Evolutionary conservation across 257 asterid species (phyloP).

Genomic region (Nicotiana noctiflora): DNA sequence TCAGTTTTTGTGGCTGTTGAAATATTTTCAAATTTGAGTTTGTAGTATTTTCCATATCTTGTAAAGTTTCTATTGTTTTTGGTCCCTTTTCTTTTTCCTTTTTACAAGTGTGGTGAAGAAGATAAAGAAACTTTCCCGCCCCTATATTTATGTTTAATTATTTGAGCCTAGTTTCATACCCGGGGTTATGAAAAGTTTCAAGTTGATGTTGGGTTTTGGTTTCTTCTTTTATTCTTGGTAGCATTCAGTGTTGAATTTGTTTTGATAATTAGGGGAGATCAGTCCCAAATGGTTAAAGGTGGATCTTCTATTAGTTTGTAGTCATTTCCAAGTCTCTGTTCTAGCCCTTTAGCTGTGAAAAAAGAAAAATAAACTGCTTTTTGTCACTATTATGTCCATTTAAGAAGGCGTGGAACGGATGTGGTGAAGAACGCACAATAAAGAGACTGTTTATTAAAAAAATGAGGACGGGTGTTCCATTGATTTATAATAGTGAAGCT

Average conservation of each 20-base stretch:
- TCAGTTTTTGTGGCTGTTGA: too few relatives aligned
- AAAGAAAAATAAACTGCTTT: background rate
- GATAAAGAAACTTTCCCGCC: too few relatives aligned
- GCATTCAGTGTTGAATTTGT: background rate
- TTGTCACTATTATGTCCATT: background rate
- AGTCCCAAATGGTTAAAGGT: background rate
- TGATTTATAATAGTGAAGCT: background rate
- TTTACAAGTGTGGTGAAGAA: too few relatives aligned
- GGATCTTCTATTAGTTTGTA: background rate
- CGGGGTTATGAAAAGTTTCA: background rate
- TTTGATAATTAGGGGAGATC: background rate
- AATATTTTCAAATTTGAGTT: background rate
- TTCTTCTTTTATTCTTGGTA: background rate
- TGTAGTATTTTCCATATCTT: background rate
- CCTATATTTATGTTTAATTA: too few relatives aligned
- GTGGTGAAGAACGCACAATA: background rate
- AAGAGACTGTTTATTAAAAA: background rate
- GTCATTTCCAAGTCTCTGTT: background rate
- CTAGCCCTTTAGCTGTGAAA: background rate
- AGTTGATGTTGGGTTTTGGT: background rate
- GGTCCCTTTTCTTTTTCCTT: background rate
- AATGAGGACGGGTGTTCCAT: background rate
- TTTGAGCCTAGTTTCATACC: background rate
- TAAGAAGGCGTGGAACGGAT: background rate
- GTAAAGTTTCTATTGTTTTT: background rate